Evolutionary conservation across 495 filamentous ascomycete genomes (phyloP).

Genomic region (Penicillium turbatum): DNA sequence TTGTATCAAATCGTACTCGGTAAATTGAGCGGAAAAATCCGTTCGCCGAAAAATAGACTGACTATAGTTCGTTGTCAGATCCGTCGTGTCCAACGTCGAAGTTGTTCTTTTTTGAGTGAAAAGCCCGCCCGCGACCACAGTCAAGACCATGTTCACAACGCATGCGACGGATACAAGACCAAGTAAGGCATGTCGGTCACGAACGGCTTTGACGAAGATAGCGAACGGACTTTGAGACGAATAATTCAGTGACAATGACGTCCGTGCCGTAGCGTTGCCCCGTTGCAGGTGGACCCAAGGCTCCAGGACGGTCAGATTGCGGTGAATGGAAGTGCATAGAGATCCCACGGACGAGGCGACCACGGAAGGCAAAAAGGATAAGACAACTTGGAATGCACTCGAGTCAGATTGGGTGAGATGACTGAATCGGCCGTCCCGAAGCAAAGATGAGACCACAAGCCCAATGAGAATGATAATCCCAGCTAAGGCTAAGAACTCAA

Average conservation of each 20-base stretch:
- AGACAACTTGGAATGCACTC: slow-evolving; percentile 34
- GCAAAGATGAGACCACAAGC: slow-evolving; percentile 30
- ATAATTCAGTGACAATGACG: slow-evolving; percentile 38
- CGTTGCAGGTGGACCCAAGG: slow-evolving; percentile 45
- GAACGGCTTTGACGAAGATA: slow-evolving; percentile 31
- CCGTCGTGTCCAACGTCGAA: slow-evolving; percentile 24
- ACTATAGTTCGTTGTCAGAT: slow-evolving; percentile 34
- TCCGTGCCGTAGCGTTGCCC: slow-evolving; percentile 28
- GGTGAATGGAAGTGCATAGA: slow-evolving; percentile 39
- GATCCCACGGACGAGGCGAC: slow-evolving; percentile 36
- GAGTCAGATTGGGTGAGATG: slow-evolving; percentile 37
- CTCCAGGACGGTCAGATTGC: slow-evolving; percentile 40
- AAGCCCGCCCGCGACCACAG: slow-evolving; percentile 36
- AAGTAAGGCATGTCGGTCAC: slow-evolving; percentile 31
- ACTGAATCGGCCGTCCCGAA: slow-evolving; percentile 31
- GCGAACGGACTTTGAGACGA: slow-evolving; percentile 36
- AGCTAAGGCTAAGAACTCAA: slow-evolving; percentile 36
- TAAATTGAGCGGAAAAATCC: slow-evolving; percentile 40
- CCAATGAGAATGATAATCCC: slow-evolving; percentile 36
- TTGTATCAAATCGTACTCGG: slow-evolving; percentile 40
- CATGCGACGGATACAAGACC: slow-evolving; percentile 35
- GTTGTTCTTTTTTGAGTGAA: slow-evolving; percentile 36
- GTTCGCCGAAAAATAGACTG: slow-evolving; percentile 28
- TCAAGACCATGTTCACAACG: slow-evolving; percentile 33
- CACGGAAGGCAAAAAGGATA: slow-evolving; percentile 38